phyloP scores from a whole-genome alignment of 441 rosid species.

The Populus hybrid region DNA sequence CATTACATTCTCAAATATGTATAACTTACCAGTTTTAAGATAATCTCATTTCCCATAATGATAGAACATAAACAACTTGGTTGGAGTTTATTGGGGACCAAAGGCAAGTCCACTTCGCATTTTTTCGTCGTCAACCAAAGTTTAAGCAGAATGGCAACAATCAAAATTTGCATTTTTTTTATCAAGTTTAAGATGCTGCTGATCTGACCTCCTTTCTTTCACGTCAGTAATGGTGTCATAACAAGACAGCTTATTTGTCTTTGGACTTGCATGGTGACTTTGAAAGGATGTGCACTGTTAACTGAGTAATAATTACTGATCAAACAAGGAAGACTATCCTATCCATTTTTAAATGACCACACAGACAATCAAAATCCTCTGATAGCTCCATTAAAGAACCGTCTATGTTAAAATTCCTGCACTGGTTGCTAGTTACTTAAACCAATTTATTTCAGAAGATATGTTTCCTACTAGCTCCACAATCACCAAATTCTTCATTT shows the following conservation, averaged over 20 bases:
- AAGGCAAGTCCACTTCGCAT: not conserved
- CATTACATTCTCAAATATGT: not conserved
- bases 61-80: not conserved
- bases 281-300: not conserved
- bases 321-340: not conserved
- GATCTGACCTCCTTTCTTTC: not conserved
- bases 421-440: not conserved
- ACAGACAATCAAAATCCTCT: not conserved
- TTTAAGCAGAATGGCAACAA: not conserved
- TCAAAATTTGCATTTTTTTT: not conserved
- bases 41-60: not conserved
- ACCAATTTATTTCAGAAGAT: conserved; percentile 7
- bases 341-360: not conserved
- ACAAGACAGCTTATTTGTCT: not conserved
- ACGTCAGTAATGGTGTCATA: not conserved
- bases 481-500: conserved; percentile 25
- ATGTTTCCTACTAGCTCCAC: conserved; percentile 29
- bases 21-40: not conserved
- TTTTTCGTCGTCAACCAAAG: too few species aligned
- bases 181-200: not conserved
- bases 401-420: not conserved
- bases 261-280: not conserved
- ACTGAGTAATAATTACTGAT: not conserved
- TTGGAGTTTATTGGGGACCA: too few species aligned
- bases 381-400: not conserved